Evolutionary conservation across 2,329 filamentous ascomycete genomes (phyloP).

Genomic region (Fusarium decemcellulare): DNA sequence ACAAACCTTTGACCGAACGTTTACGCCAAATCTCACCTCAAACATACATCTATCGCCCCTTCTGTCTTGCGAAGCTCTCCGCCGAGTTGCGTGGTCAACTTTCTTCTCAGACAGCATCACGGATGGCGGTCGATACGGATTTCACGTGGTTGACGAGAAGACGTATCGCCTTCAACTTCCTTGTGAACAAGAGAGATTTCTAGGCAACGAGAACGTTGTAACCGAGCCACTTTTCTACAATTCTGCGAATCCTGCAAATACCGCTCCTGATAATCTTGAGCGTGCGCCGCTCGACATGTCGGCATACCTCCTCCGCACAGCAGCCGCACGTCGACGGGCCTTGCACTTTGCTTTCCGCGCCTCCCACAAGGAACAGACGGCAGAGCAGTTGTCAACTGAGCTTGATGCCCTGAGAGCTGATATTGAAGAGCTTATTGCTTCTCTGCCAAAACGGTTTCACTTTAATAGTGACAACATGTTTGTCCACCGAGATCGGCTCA

Average conservation of each 20-base stretch:
- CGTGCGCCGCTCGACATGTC: slow-evolving; percentile 16
- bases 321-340: slow-evolving; percentile 9
- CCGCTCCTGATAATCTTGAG: neutral
- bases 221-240: neutral
- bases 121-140: slow-evolving; percentile 19
- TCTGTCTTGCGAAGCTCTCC: neutral
- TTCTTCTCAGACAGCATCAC: slow-evolving; percentile 17
- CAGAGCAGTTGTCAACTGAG: neutral
- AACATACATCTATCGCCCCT: neutral
- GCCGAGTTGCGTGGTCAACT: slow-evolving; percentile 18
- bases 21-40: neutral
- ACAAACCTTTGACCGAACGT: neutral
- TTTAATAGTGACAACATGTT: slow-evolving; percentile 1
- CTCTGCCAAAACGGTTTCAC: neutral
- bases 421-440: neutral
- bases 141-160: slow-evolving; percentile 20
- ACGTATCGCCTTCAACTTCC: slow-evolving; percentile 16
- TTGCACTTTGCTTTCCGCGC: slow-evolving; percentile 15
- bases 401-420: neutral
- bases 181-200: slow-evolving; percentile 14
- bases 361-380: neutral
- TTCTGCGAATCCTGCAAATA: neutral
- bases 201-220: neutral
- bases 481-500: neutral
- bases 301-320: slow-evolving; percentile 14